Percentiles rank a stretch among this genome's conserved stretches.
phyloP scores from a whole-genome alignment of 176 grass and related monocot species.

The Sorghum bicolor region Sorghum_bicolor_NCBIv3 NC_012878.2:52075501-52076000 shows the following conservation, averaged over 20 bases:
- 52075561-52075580: not conserved
- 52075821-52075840: not conserved
- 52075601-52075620: not conserved
- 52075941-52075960: not conserved
- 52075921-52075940: not conserved
- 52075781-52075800: not conserved
- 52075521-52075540: not conserved
- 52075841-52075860: not conserved
- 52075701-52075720: not conserved
- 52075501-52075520: constrained; percentile 19
- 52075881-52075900: not conserved
- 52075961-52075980: not conserved
- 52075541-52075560: not conserved
- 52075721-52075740: not conserved
- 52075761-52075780: not conserved
- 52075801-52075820: not conserved
- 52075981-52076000: not conserved
- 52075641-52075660: not conserved
- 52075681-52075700: not conserved
- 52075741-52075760: not conserved
- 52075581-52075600: not conserved
- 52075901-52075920: not conserved
- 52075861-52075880: not conserved
- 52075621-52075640: not conserved
- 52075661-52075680: not conserved